Evolutionary conservation across 116 monocot genomes (phyloP), one percentile per base, ranked within the genome.

Genomic region (Cymodocea nodosa): DNA sequence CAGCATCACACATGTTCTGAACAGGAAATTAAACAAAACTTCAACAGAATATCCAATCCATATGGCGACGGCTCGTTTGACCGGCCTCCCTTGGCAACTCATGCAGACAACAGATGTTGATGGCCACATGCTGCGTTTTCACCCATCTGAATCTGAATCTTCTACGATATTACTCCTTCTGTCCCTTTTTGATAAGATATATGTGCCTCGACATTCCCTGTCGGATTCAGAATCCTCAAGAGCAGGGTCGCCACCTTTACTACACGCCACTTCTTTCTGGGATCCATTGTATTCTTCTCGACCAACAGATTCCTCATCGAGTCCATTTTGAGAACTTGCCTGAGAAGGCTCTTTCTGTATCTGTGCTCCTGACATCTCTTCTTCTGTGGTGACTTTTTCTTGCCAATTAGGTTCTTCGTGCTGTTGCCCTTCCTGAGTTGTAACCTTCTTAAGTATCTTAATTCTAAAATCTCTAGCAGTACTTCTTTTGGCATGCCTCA

Each of bases 401-500:
- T 19, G n/a, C 49, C 24, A 22, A 51, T 50, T 69, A 44, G 49
- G 19, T 59, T 59, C 69, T 20, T 59, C 56, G n/a, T 37, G 22
- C 23, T 64, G 25, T 17, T 60, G 51, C 51, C 76, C 65, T 51
- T 72, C 79, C 24, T 30, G 70, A 19, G 19, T 19, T 11, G 52
- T 15, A 7, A 51, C 40, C 22, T 78, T 77, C 65, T 74, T 82
- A 3, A 67, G 20, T 23, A 78, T 76, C 16, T 84, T 52, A 58
- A 92, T 97, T 74, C 81, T 85, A 44, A 97, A 97, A 74, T 97
- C 92, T 56, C 92, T 84, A 23, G 88, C 82, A 63, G 84, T 85
- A 73, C 92, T 97, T 56, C 85, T 87, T 59, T 97, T 97, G 35
- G 97, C 97, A 65, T 92, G 77, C 76, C 97, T 78, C 74, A 97